Evolutionary conservation across 441 rosid species (phyloP), one percentile per base, ranked within the genome.

Genomic region (Croton setiger): DNA sequence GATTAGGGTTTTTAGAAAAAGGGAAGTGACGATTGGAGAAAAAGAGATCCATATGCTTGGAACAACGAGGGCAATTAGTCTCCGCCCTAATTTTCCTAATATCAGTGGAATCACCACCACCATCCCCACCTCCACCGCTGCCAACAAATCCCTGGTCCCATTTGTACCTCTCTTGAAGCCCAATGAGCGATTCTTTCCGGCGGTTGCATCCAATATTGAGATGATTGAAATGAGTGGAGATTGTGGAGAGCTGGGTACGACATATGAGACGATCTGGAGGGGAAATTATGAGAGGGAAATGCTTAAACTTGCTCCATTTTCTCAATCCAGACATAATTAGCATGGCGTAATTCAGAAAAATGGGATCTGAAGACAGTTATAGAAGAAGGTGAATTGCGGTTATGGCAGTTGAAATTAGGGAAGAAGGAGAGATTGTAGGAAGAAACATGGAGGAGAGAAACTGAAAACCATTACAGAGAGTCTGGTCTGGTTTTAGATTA

Each of bases 51-150:
- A 92, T 83, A 67, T 84, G 86, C 66, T 88, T 86, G 4, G 93
- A 89, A 72, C 97, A 93, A 11, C 92, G 88, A 23, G 98, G 98
- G 67, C 98, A 93, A 71, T 89, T 87, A 1, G 91, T 86, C 77
- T 89, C 97, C 12, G 96, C 98, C 76, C 87, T 82, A 53, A 91
- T 82, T 84, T 84, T 88, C 57, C 96, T 82, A 13, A 77, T 82
- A 8, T 74, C 71, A 13, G 39, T 13, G 48, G 51, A 61, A n/a
- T 70, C 60, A 1, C 53, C 68, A 7, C 67, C 64, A 37, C 66
- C 66, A 45, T 71, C 78, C 8, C 75, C 53, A 39, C 52, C 64
- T 37, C 66, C 69, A 45, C 69, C 77, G 10, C 75, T 74, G 11
- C 69, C 69, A 9, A 68, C 74, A 41, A 79, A 79, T 12, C 88